Evolutionary conservation across 2,329 filamentous ascomycete species (phyloP).

Genomic region (Ascosphaera acerosa): DNA sequence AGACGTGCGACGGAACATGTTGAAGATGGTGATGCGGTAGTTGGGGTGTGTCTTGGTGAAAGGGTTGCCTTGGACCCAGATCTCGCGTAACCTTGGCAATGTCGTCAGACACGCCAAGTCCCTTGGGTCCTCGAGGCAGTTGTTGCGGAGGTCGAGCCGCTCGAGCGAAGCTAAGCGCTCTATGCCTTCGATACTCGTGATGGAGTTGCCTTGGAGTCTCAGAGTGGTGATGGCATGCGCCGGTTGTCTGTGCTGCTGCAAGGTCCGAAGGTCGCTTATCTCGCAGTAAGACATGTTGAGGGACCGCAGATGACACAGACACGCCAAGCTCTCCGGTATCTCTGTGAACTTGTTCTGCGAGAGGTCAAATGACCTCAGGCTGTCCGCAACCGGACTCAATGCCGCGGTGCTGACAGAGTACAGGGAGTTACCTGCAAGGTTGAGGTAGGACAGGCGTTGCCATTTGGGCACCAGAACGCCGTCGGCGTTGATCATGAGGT

Average conservation of each 20-base stretch:
- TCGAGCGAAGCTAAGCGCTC: conserved; percentile 76
- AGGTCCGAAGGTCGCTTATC: conserved; percentile 80
- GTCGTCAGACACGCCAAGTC: conserved; percentile 74
- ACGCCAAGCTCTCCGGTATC: conserved; percentile 73
- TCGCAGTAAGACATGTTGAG: conserved; percentile 91
- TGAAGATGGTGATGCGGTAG: conserved; percentile 82
- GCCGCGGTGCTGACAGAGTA: conserved; percentile 53
- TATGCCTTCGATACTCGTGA: conserved; percentile 67
- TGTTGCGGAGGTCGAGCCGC: conserved; percentile 73
- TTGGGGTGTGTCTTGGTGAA: conserved; percentile 69
- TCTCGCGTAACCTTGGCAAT: conserved; percentile 73
- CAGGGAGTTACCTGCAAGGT: conserved; percentile 72
- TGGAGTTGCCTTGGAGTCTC: conserved; percentile 69
- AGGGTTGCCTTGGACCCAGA: conserved; percentile 81
- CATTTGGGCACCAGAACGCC: conserved; percentile 67
- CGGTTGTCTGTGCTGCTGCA: conserved; percentile 46
- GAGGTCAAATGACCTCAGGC: conserved; percentile 72
- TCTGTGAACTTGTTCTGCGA: conserved; percentile 87
- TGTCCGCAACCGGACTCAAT: conserved; percentile 60
- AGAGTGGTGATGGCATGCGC: conserved; percentile 69
- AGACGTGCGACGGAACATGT: conserved; percentile 71
- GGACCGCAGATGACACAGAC: conserved; percentile 64
- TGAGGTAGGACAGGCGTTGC: conserved; percentile 81
- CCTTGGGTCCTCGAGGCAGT: conserved; percentile 67
- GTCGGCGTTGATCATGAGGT: conserved; percentile 34